phyloP scores from a whole-genome alignment of 2,329 filamentous ascomycete genomes.

The Claviceps sp. region DNA sequence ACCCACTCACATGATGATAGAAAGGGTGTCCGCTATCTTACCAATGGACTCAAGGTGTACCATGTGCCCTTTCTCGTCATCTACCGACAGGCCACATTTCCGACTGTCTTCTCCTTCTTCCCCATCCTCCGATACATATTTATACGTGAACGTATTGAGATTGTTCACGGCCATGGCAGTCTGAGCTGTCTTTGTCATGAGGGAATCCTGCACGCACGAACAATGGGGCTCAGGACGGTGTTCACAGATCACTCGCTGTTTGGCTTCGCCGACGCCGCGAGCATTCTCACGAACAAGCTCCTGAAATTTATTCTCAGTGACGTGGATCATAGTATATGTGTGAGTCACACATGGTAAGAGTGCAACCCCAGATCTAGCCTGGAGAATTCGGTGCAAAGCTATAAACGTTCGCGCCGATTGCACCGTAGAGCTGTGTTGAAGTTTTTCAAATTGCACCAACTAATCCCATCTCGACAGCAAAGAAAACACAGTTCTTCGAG shows the following conservation, averaged over 20 bases:
- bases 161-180: constrained; percentile 94
- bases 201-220: constrained; percentile 84
- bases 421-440: too few species aligned
- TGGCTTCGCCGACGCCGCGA: constrained; percentile 90
- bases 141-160: constrained; percentile 86
- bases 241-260: constrained; percentile 97
- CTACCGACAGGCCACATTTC: constrained; percentile 85
- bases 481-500: constrained; percentile 91
- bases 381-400: neutral
- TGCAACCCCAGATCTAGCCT: neutral
- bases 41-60: constrained; percentile 96
- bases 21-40: constrained; percentile 86
- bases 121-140: constrained; percentile 95
- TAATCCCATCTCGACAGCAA: constrained; percentile 44
- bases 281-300: constrained; percentile 92
- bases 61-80: constrained; percentile 94
- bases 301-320: constrained; percentile 94
- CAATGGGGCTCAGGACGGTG: constrained; percentile 90
- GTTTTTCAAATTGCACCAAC: neutral
- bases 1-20: constrained; percentile 89
- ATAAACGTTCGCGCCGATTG: too few species aligned
- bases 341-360: constrained; percentile 86
- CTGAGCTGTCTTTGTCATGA: constrained; percentile 90
- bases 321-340: constrained; percentile 95
- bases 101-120: constrained; percentile 97